A percentile compares a stretch with the other conserved stretches of the same genome.
Conservation (phyloP, 2,329 filamentous ascomycete species). For the Xylaria sp. region DNA sequence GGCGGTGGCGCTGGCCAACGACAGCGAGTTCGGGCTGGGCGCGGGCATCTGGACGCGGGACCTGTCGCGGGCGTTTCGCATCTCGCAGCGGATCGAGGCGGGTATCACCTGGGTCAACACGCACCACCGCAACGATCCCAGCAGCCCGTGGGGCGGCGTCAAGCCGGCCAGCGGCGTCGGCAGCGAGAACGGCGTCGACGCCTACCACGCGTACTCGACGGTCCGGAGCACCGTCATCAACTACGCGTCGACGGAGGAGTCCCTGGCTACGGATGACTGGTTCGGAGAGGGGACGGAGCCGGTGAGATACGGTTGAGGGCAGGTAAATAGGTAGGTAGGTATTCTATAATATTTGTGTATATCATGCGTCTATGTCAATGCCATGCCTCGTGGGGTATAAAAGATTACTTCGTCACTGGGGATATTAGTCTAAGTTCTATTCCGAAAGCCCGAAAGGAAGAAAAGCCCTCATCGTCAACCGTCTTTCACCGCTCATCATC, state of each 20-base stretch:
- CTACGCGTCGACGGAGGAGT: constrained; percentile 60
- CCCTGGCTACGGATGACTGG: constrained; percentile 63
- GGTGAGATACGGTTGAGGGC: constrained; percentile 63
- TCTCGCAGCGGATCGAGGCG: constrained; percentile 70
- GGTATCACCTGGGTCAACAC: constrained; percentile 63
- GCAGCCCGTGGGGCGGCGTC: constrained; percentile 70
- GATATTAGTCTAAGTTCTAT: constrained; percentile 1
- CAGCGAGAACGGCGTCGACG: constrained; percentile 72
- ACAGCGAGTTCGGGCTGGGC: constrained; percentile 75
- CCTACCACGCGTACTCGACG: constrained; percentile 60
- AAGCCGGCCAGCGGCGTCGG: constrained; percentile 67
- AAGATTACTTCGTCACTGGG: no score
- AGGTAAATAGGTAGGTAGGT: no score
- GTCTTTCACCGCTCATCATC: no score
- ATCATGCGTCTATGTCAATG: background rate
- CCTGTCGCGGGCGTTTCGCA: constrained; percentile 72
- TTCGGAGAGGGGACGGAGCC: constrained; percentile 60
- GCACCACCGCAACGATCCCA: constrained; percentile 73
- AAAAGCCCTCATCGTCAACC: background rate
- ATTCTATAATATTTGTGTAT: background rate
- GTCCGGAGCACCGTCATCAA: constrained; percentile 72
- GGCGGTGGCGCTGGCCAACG: constrained; percentile 71
- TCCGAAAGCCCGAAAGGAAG: no score
- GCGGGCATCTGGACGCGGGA: constrained; percentile 77
- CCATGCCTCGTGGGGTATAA: background rate